phyloP scores from a whole-genome alignment of 2,329 filamentous ascomycete species.

The Orbilia javanica region DNA sequence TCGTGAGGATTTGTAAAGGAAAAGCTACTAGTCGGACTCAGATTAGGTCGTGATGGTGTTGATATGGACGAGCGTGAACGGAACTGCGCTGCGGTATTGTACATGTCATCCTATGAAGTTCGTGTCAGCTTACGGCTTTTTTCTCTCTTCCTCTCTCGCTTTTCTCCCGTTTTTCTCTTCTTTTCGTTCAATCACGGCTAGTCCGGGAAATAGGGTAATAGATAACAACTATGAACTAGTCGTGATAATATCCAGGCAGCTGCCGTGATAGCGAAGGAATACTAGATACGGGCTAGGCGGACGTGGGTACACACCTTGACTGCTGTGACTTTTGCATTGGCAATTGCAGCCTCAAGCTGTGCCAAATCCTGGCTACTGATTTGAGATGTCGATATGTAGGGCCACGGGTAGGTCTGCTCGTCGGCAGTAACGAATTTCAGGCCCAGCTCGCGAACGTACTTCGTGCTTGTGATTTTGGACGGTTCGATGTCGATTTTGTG shows the following conservation, averaged over 20 bases:
- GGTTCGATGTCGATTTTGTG: conserved; percentile 58
- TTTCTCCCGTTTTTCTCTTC: not conserved
- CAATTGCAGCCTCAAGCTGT: conserved; percentile 50
- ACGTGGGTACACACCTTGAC: conserved; percentile 45
- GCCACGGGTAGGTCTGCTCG: conserved; percentile 53
- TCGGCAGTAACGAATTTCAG: conserved; percentile 55
- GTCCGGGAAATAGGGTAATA: conserved; percentile 7
- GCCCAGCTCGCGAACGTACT: conserved; percentile 54
- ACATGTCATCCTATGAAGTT: conserved; percentile 56
- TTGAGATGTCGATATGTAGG: conserved; percentile 55
- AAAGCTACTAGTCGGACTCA: conserved; percentile 56
- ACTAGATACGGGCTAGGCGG: conserved; percentile 45
- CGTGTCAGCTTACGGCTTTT: conserved; percentile 43
- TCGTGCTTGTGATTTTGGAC: conserved; percentile 56
- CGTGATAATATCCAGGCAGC: conserved; percentile 7
- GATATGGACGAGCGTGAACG: conserved; percentile 53
- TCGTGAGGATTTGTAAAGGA: conserved; percentile 56
- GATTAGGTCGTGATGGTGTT: conserved; percentile 50
- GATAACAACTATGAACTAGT: not conserved
- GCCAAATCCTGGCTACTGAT: conserved; percentile 55
- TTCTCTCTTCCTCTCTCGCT: not conserved
- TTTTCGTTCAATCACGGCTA: conserved; percentile 15
- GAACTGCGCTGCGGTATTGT: conserved; percentile 51
- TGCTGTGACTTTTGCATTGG: conserved; percentile 50
- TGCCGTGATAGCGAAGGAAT: conserved; percentile 17